phyloP scores from a whole-genome alignment of 495 filamentous ascomycete genomes.

The Annulohypoxylon stygium region DNA sequence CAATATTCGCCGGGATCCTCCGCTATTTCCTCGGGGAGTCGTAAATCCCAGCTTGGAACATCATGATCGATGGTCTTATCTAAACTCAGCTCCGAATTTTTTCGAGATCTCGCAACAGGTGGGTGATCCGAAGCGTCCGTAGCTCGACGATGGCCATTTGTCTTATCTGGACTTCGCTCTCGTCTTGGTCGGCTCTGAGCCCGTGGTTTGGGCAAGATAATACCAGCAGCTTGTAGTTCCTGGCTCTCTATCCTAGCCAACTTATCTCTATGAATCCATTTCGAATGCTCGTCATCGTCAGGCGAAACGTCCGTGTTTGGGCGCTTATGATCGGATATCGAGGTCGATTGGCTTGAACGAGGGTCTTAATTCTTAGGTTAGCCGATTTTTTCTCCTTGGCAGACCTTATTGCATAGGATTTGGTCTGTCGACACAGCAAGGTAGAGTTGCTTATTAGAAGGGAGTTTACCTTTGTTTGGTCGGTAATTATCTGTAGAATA shows the following conservation, averaged over 20 bases:
- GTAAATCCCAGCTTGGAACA: constrained; percentile 72
- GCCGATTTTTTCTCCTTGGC: background rate
- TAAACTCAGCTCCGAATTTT: constrained; percentile 60
- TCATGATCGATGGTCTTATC: constrained; percentile 50
- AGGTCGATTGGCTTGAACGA: constrained; percentile 26
- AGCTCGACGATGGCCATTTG: constrained; percentile 62
- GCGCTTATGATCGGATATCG: constrained; percentile 39
- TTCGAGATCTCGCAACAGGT: constrained; percentile 56
- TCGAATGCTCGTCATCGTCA: constrained; percentile 69
- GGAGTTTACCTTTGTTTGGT: constrained; percentile 38
- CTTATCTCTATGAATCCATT: constrained; percentile 98
- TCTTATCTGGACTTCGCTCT: constrained; percentile 48
- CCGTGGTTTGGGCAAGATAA: constrained; percentile 74
- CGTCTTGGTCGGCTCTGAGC: constrained; percentile 69
- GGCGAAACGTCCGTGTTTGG: constrained; percentile 33
- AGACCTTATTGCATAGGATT: background rate
- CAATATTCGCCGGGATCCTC: constrained; percentile 68
- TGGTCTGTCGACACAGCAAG: background rate
- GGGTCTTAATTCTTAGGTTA: constrained; percentile 23
- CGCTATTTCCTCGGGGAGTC: constrained; percentile 83
- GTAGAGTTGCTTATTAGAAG: background rate
- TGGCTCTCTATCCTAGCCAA: constrained; percentile 91
- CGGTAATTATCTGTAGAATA: constrained; percentile 37
- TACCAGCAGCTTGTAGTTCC: constrained; percentile 89
- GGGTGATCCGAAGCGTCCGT: constrained; percentile 52